Evolutionary conservation across 164 flowering plant species (phyloP), one percentile per base, ranked within the genome.

Genomic region (Brasenia schreberi): DNA sequence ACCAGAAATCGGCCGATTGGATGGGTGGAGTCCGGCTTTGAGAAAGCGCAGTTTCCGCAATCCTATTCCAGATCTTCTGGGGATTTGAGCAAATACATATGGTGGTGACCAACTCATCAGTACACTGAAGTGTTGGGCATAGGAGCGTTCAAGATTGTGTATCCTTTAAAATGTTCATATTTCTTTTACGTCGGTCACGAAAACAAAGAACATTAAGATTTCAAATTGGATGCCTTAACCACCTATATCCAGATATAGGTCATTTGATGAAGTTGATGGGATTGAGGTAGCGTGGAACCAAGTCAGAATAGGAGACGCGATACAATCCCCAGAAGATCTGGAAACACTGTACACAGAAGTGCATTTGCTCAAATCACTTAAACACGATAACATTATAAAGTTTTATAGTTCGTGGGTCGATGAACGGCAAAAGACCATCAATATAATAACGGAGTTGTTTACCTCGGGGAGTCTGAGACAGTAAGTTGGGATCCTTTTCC

Each of bases 211-310:
- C 42, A 16, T 63, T 18, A 18, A 3, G 14, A 14, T 43, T 64
- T 64, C 18, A 14, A 19, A 19, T 49, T 19, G 18, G 39, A 1
- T 68, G 65, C 66, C 45, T 72, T 74, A 63, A 60, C 19, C 33
- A 4, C 58, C 18, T 39, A 39, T 18, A 64, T 63, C 58, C 76
- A 86, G 87, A 60, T 83, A 81, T 71, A 85, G 71, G 71, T 85
- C 81, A 62, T 85, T 87, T 71, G 92, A 87, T 77, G 80, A 82
- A 77, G 73, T 82, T 69, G 82, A 87, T 66, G 92, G 92, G 56
- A 82, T 87, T 66, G 89, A 87, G 71, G 87, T 87, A 43, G 92
- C 92, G 33, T 87, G 85, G 93, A 87, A 72, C 73, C 87, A 84
- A 72, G 77, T 87, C 61, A 73, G 67, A 64, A 76, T 85, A 6